phyloP scores from a whole-genome alignment of 176 grass and related monocot genomes.

The Zoysia pacifica region DNA sequence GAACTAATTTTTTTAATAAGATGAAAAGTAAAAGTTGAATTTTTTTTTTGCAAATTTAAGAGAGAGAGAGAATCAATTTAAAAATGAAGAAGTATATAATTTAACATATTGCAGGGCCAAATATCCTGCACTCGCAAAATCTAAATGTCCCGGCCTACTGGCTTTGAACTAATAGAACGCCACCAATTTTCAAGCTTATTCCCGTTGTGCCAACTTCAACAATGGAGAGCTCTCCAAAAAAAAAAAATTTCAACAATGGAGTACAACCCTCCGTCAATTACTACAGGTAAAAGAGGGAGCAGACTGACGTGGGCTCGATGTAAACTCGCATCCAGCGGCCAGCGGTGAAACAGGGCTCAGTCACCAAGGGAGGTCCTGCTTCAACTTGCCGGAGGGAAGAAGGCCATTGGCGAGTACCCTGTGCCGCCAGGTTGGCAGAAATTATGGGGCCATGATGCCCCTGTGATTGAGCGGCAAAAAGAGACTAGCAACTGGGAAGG shows the following conservation, averaged over 20 bases:
- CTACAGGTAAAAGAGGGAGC: background rate
- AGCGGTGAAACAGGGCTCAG: background rate
- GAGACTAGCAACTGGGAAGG: slow-evolving; percentile 12
- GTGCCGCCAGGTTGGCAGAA: slow-evolving; percentile 38
- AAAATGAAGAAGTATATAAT: too few species aligned
- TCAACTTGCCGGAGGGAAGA: background rate
- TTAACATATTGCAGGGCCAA: too few species aligned
- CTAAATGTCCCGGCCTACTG: too few species aligned
- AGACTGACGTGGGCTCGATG: background rate
- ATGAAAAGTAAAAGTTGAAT: too few species aligned
- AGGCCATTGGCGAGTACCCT: background rate
- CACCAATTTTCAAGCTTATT: too few species aligned
- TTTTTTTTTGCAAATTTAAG: too few species aligned
- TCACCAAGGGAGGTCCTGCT: background rate
- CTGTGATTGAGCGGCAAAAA: slow-evolving; percentile 36
- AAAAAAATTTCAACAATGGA: background rate
- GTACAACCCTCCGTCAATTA: background rate
- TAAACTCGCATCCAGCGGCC: background rate
- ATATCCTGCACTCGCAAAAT: too few species aligned
- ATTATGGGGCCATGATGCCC: slow-evolving; percentile 52
- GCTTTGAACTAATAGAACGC: too few species aligned
- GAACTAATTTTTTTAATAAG: too few species aligned
- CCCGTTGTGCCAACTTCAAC: background rate
- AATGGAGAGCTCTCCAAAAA: too few species aligned
- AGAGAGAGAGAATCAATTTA: too few species aligned